A percentile compares a stretch with the other conserved stretches of the same genome.
Conservation (phyloP, 768 basidiomycete genomes). For the Psilocybe tampanensis region DNA sequence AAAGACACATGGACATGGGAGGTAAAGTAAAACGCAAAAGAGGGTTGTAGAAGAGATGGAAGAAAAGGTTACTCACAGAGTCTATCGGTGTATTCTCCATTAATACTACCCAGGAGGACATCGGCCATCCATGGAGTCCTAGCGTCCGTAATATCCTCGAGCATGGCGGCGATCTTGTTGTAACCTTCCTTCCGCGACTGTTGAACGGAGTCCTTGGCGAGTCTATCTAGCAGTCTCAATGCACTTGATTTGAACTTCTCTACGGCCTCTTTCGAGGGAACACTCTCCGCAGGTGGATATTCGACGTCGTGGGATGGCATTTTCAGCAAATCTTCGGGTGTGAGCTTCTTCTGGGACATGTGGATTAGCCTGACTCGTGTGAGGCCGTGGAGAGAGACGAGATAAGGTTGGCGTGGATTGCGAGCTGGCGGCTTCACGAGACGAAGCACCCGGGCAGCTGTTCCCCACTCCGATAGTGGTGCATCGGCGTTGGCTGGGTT, state of each 20-base stretch:
- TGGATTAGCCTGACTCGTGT: constrained; percentile 60
- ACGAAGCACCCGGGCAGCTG: constrained; percentile 71
- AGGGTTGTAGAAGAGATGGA: not conserved
- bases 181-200: constrained; percentile 66
- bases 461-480: constrained; percentile 55
- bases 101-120: constrained; percentile 66
- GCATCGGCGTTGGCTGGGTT: constrained; percentile 14
- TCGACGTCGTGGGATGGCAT: constrained; percentile 46
- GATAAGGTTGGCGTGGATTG: constrained; percentile 59
- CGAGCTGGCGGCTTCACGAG: constrained; percentile 63
- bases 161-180: constrained; percentile 66
- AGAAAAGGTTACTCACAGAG: constrained; percentile 50
- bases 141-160: constrained; percentile 69
- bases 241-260: constrained; percentile 74
- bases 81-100: constrained; percentile 70
- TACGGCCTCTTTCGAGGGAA: constrained; percentile 56
- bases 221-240: constrained; percentile 64
- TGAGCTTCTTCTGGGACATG: constrained; percentile 26
- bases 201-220: constrained; percentile 51
- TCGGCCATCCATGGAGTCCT: constrained; percentile 78
- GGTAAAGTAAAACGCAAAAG: too few species aligned
- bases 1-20: constrained; percentile 8
- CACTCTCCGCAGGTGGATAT: constrained; percentile 46
- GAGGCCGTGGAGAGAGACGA: constrained; percentile 74
- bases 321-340: constrained; percentile 27